Evolutionary conservation across 768 basidiomycete species (phyloP).

Genomic region (Lanmaoa rubissima): DNA sequence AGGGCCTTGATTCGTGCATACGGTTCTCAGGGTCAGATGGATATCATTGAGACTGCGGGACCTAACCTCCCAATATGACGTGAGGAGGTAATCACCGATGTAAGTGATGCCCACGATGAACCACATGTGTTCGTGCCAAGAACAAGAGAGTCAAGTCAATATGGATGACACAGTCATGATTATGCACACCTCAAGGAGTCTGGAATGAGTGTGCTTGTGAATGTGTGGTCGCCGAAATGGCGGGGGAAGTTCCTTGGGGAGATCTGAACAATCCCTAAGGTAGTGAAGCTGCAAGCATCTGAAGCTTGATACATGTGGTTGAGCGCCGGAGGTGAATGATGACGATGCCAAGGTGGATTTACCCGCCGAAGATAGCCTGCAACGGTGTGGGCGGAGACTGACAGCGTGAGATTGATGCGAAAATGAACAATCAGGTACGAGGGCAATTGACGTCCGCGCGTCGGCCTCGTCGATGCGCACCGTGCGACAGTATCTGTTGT

Average conservation of each 20-base stretch:
- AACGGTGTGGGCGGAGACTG: no score
- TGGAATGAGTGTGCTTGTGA: background rate
- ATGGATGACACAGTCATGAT: background rate
- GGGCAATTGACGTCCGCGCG: no score
- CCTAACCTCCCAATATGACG: background rate
- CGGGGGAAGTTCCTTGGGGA: background rate
- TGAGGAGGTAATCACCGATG: background rate
- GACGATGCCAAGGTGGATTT: no score
- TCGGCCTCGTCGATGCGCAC: no score
- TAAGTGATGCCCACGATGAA: background rate
- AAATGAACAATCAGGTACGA: no score
- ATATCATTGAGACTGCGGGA: background rate
- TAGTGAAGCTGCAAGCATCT: no score
- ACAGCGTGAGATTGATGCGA: no score
- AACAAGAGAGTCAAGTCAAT: background rate
- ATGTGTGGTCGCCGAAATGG: background rate
- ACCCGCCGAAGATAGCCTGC: no score
- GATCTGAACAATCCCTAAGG: no score
- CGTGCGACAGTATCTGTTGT: no score
- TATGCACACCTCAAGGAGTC: background rate
- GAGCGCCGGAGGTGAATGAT: no score
- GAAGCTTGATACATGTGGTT: no score
- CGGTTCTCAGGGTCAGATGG: background rate
- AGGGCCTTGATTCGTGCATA: background rate
- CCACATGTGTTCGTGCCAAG: background rate